Percentiles rank a stretch among this genome's conserved stretches.
Evolutionary conservation across 2,329 filamentous ascomycete genomes (phyloP).

Genomic region (Hypoxylon sp.): DNA sequence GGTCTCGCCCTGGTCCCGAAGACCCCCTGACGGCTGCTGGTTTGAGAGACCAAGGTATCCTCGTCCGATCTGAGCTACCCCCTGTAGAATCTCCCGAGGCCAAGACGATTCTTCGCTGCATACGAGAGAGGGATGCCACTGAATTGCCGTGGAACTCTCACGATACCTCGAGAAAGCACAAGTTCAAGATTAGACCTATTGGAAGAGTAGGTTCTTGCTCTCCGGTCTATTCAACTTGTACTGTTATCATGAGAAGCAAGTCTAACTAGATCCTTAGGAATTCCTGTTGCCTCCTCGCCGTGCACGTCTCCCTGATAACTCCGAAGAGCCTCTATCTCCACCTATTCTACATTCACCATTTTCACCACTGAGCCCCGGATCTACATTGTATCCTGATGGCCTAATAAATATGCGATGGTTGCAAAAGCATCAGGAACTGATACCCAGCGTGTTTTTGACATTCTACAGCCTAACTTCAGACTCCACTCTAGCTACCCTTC

Average conservation of each 20-base stretch:
- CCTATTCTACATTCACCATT: constrained; percentile 85
- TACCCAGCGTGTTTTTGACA: constrained; percentile 82
- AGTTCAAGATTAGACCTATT: constrained; percentile 76
- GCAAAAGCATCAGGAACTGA: constrained; percentile 83
- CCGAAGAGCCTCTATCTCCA: constrained; percentile 57
- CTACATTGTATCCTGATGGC: constrained; percentile 87
- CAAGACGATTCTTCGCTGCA: constrained; percentile 69
- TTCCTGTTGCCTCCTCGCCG: constrained; percentile 66
- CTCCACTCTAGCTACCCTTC: constrained; percentile 75
- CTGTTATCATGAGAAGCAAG: constrained; percentile 21
- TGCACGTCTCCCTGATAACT: constrained; percentile 61
- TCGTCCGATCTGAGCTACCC: constrained; percentile 76
- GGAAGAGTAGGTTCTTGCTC: constrained; percentile 75
- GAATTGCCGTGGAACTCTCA: constrained; percentile 72
- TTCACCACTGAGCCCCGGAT: constrained; percentile 86
- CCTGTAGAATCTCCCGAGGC: constrained; percentile 71
- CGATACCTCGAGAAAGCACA: constrained; percentile 59
- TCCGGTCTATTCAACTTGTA: background rate
- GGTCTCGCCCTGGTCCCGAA: constrained; percentile 52
- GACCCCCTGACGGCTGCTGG: too few species aligned
- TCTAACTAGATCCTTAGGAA: constrained; percentile 51
- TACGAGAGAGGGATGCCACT: constrained; percentile 71
- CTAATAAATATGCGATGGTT: constrained; percentile 85
- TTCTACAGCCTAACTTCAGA: constrained; percentile 83
- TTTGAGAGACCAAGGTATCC: constrained; percentile 65